Percentiles rank a stretch among this genome's conserved stretches.
Evolutionary conservation across 2,329 filamentous ascomycete species (phyloP).

Genomic region (Akanthomyces dipterigenus): DNA sequence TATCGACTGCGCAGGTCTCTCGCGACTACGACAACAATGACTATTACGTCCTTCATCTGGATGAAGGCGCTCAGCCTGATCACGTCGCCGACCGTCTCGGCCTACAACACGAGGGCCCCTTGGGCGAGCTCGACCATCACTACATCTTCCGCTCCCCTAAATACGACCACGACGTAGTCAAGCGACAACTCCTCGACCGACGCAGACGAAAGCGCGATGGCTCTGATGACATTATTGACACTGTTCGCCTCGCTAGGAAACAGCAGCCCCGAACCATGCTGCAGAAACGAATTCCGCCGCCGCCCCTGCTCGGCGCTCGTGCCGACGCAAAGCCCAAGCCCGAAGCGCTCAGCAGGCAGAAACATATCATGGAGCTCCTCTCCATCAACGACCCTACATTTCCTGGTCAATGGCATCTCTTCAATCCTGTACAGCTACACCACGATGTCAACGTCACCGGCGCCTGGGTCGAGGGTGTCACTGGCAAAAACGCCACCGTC

Average conservation of each 20-base stretch:
- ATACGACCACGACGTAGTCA: slow-evolving; percentile 52
- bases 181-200: slow-evolving; percentile 44
- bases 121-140: slow-evolving; percentile 73
- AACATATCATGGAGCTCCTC: slow-evolving; percentile 57
- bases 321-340: slow-evolving; percentile 16
- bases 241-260: slow-evolving; percentile 74
- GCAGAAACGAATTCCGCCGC: slow-evolving; percentile 45
- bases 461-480: slow-evolving; percentile 85
- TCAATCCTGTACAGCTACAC: slow-evolving; percentile 72
- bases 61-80: slow-evolving; percentile 55
- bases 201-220: slow-evolving; percentile 54
- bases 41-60: slow-evolving; percentile 88
- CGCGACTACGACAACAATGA: slow-evolving; percentile 76
- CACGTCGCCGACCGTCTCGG: slow-evolving; percentile 68
- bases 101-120: slow-evolving; percentile 70
- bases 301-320: slow-evolving; percentile 23
- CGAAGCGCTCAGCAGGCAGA: slow-evolving; percentile 49
- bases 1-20: slow-evolving; percentile 40
- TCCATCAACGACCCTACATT: slow-evolving; percentile 86
- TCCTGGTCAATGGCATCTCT: slow-evolving; percentile 88
- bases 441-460: slow-evolving; percentile 97
- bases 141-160: slow-evolving; percentile 77
- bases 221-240: slow-evolving; percentile 55
- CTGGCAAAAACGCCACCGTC: slow-evolving; percentile 80
- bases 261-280: slow-evolving; percentile 47